Evolutionary conservation across 805 yeast genomes (phyloP), one percentile per base, ranked within the genome.

Genomic region (Sugiyamaella smithiae): DNA sequence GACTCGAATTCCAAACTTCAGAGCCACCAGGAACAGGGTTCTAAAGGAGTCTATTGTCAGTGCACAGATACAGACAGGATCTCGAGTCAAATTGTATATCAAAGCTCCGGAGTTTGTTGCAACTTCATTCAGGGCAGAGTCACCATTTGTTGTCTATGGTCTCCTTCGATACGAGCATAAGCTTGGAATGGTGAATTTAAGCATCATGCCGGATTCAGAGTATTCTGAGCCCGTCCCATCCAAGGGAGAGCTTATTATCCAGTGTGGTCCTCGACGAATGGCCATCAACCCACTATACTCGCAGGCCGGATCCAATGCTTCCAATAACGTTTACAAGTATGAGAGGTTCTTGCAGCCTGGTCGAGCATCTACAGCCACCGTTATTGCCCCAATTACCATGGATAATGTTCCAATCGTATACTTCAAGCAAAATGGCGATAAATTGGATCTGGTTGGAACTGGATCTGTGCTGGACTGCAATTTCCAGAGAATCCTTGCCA

Each of bases 261-360:
- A 93, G 69, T 90, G 89, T 63, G 99, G 99, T 22, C 87, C 91
- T 46, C 82, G 98, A 67, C 79, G 99, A 60, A 82, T 87, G 64
- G 75, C 79, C 11, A 84, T 91, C 45, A 74, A 81, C 48, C 99
- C 99, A 12, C 60, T 86, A 25, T 91, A 84, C 72, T 88, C 91
- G 45, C 85, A 85, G 58, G 83, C 83, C 7, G 78, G 69, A 3
- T 56, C 88, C 3, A 82, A 81, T 60, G 82, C 82, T 48, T 73
- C 88, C 44, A 91, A 90, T 64, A 85, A 88, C 60, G 96, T 91
- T 28, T 88, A 88, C 69, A 90, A 88, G 64, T 84, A 76, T 60
- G 93, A 88, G 66, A 77, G 88, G 59, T 93, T 84, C 65, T 74
- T 88, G 51, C 96, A 89, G 61, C 84, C 81, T 41, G 95, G 91